Conservation (phyloP, 1,284 basidiomycete genomes). For the Cronartium quercuum region DNA sequence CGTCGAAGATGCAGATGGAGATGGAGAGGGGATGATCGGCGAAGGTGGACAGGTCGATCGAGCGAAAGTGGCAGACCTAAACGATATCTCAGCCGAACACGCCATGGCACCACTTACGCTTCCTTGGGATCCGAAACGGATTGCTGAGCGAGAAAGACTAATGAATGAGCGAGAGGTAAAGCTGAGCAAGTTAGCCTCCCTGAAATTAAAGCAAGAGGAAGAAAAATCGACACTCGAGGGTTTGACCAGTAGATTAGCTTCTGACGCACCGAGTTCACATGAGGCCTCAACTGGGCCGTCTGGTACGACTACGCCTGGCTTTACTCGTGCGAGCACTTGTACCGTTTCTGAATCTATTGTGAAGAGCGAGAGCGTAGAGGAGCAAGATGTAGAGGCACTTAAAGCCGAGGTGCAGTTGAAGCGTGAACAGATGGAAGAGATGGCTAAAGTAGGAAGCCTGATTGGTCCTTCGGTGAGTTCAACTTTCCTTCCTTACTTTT, state of each 20-base stretch:
- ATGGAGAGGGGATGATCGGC: not conserved
- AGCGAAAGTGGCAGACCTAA: constrained; percentile 19
- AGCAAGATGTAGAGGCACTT: not conserved
- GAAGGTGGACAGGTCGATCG: not conserved
- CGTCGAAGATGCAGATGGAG: constrained; percentile 2
- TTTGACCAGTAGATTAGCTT: not conserved
- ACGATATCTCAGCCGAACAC: constrained; percentile 34
- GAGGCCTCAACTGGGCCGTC: not conserved
- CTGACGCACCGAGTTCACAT: not conserved
- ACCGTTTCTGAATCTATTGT: not conserved
- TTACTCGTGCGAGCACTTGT: not conserved
- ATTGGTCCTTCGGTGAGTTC: not conserved
- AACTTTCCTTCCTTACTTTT: not conserved
- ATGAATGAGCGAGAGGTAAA: not conserved
- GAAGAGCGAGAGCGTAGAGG: not conserved
- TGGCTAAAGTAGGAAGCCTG: constrained; percentile 11
- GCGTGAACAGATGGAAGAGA: constrained; percentile 21
- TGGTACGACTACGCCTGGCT: not conserved
- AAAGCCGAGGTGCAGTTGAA: constrained; percentile 16
- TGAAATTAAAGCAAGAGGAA: constrained; percentile 11
- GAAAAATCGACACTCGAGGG: not conserved
- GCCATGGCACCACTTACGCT: constrained; percentile 27
- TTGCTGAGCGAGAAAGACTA: constrained; percentile 23
- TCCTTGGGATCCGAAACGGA: constrained; percentile 26
- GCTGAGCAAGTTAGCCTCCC: not conserved